These are phyloP conservation scores for Botrytis cinerea DNA, from an alignment of 2,329 filamentous ascomycete species.

Conservation along the genomic window DNA sequence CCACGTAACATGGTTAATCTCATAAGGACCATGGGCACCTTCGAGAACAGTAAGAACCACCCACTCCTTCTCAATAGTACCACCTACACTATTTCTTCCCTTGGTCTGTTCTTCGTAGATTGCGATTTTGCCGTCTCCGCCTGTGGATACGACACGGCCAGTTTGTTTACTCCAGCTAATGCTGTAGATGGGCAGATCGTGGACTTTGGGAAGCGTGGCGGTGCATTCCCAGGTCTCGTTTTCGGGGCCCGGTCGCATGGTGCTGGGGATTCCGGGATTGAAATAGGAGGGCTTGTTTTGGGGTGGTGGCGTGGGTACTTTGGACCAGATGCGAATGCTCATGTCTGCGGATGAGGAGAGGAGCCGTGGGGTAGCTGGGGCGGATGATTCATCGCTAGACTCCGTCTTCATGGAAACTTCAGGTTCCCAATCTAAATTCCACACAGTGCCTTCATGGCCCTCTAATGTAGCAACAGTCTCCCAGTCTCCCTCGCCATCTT, in stretches of 20 bases:
- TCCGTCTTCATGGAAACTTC: constrained; percentile 34
- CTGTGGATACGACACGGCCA: constrained; percentile 81
- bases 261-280: constrained; percentile 74
- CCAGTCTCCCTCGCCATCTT: constrained; percentile 90
- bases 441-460: constrained; percentile 84
- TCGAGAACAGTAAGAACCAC: constrained; percentile 66
- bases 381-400: constrained; percentile 44
- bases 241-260: constrained; percentile 71
- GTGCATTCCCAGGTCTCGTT: constrained; percentile 86
- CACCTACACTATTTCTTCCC: constrained; percentile 37
- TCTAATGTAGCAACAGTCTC: constrained; percentile 80
- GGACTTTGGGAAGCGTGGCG: constrained; percentile 69
- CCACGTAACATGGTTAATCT: constrained; percentile 92
- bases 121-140: constrained; percentile 80
- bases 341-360: constrained; percentile 84
- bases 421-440: constrained; percentile 77
- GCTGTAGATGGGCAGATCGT: constrained; percentile 82
- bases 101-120: constrained; percentile 67
- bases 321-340: constrained; percentile 77
- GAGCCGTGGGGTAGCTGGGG: constrained; percentile 57
- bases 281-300: constrained; percentile 40
- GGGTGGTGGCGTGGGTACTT: constrained; percentile 44
- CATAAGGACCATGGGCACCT: constrained; percentile 85
- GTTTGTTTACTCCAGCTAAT: constrained; percentile 78
- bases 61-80: constrained; percentile 60